Evolutionary conservation across 106 monocot genomes (phyloP).

Genomic region (Dendrobium huoshanense): DNA sequence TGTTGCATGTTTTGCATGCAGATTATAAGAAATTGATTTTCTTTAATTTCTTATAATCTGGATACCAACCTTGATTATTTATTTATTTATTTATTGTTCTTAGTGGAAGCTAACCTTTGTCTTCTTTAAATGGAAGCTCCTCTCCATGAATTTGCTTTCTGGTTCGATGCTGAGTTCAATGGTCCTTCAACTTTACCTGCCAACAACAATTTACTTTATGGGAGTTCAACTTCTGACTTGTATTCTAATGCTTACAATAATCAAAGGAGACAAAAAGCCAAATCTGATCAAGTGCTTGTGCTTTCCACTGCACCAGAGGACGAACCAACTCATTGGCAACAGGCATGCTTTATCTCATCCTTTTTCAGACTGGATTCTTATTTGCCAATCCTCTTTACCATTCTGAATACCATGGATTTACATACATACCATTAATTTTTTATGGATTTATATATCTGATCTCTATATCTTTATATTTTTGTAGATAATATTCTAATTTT

Average conservation of each 20-base stretch:
- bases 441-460: no score
- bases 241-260: slow-evolving; percentile 4
- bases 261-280: slow-evolving; percentile 25
- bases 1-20: no score
- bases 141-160: slow-evolving; percentile 95
- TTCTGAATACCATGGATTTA: not conserved
- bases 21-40: no score
- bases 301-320: slow-evolving; percentile 98
- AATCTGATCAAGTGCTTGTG: slow-evolving; percentile 49
- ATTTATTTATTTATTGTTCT: not conserved
- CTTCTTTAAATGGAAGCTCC: slow-evolving; percentile 43
- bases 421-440: no score
- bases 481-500: no score
- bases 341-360: slow-evolving; percentile 20
- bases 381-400: not conserved
- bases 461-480: no score
- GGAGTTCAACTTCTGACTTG: slow-evolving; percentile 11
- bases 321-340: slow-evolving; percentile 97
- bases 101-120: not conserved
- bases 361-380: not conserved
- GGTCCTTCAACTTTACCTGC: slow-evolving; percentile 34
- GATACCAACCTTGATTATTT: no score
- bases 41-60: no score
- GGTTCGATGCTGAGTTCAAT: slow-evolving; percentile 97
- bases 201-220: slow-evolving; percentile 18